These are phyloP conservation scores for Marasmius tenuissimus DNA, from an alignment of 1,284 basidiomycete species.

Conservation along the genomic window DNA sequence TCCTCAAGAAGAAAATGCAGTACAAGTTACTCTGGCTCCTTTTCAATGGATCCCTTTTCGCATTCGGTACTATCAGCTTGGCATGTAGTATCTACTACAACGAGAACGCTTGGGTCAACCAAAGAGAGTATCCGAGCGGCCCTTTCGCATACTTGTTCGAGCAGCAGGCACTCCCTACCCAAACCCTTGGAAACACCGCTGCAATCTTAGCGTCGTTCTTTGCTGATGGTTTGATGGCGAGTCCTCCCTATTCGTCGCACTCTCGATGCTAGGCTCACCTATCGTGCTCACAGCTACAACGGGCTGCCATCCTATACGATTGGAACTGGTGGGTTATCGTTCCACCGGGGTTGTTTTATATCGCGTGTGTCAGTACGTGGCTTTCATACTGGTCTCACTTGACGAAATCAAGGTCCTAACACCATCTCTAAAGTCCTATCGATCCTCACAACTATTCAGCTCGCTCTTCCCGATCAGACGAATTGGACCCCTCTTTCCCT, in stretches of 20 bases:
- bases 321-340: conserved; percentile 20
- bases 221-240: conserved; percentile 7
- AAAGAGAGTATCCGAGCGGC: conserved; percentile 26
- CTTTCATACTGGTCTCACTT: background rate
- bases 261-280: background rate
- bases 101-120: conserved; percentile 27
- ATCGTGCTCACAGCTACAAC: conserved; percentile 13
- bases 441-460: conserved; percentile 13
- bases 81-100: conserved; percentile 27
- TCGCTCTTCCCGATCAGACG: conserved; percentile 14
- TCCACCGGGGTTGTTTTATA: conserved; percentile 16
- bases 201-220: conserved; percentile 7
- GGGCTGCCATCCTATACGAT: conserved; percentile 19
- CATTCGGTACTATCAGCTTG: conserved; percentile 26
- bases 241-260: background rate
- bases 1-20: background rate
- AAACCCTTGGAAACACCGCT: conserved; percentile 5
- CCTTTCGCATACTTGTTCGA: conserved; percentile 7
- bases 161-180: background rate
- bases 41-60: conserved; percentile 24
- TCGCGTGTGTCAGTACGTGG: conserved; percentile 16
- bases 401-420: background rate
- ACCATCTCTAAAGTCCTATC: conserved; percentile 12
- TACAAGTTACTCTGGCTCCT: conserved; percentile 11
- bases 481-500: conserved; percentile 9